Evolutionary conservation across 352 stramenopile genomes (phyloP), one percentile per base, ranked within the genome.

Genomic region (Pythium monospermum): DNA sequence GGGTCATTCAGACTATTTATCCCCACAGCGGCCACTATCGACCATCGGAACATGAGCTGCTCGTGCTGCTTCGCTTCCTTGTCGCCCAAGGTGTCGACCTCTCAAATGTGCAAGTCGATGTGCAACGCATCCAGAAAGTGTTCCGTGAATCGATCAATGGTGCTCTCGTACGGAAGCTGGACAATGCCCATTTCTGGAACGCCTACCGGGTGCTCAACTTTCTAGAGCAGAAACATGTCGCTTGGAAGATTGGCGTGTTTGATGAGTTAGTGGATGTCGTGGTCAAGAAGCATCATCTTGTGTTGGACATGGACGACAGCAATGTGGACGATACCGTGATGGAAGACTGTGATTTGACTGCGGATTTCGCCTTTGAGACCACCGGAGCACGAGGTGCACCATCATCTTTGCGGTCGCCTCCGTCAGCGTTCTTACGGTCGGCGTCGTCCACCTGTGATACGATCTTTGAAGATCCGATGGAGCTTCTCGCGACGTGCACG

Each of bases 1-100:
- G 96, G 21, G 73, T 86, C 46, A 87, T 99, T 64, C 85, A 86
- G 49, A 83, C 80, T 71, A 87, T 98, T 58, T 98, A 97, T 78
- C 95, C 96, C n/a, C 96, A 98, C 74, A 98, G 91, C 19, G 96
- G 96, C 56, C 96, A 99, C 66, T 99, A 99, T 60, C 83, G 96
- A 31, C 96, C 96, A 30, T 91, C 85, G 19, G 95, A 99, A 66
- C 86, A 94, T 48, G 90, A 99, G 63, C 76, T 98, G 51, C 79
- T 98, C 38, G 80, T 96, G 58, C 76, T 98, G 57, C 73, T 98
- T 13, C 91, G 89, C 45, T 98, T 97, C 49, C 70, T 98, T 32
- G 73, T 97, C 37, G 71, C 80, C n/a, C 81, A 87, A 30, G 87
- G 91, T 22, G 79, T 98, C 16, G 85, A 97, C 53, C 59, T 98